phyloP scores from a whole-genome alignment of 352 stramenopile species.

The Peronospora belbahrii region DNA sequence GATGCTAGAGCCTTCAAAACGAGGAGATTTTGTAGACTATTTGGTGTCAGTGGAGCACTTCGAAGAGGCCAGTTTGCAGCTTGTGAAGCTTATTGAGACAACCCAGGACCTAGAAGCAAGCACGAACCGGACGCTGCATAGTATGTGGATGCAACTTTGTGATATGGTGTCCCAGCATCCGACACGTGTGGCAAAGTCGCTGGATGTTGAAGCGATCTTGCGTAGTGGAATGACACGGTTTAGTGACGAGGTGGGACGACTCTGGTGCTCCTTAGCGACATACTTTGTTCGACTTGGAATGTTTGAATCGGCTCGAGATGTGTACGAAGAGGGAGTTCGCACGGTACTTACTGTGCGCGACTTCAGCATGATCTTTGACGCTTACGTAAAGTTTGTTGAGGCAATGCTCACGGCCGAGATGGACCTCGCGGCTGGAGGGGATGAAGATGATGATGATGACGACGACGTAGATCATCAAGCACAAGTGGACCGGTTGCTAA shows the following conservation, averaged over 20 bases:
- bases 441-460: slow-evolving; percentile 54
- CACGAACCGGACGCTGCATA: slow-evolving; percentile 71
- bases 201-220: slow-evolving; percentile 95
- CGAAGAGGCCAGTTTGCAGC: slow-evolving; percentile 76
- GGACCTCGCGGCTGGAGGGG: slow-evolving; percentile 46
- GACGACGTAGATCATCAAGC: slow-evolving; percentile 55
- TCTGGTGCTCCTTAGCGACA: slow-evolving; percentile 97
- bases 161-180: slow-evolving; percentile 94
- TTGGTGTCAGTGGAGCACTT: slow-evolving; percentile 64
- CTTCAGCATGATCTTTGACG: slow-evolving; percentile 98
- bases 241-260: slow-evolving; percentile 93
- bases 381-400: slow-evolving; percentile 98
- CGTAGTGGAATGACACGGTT: slow-evolving; percentile 89
- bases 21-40: slow-evolving; percentile 76
- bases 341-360: slow-evolving; percentile 86
- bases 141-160: slow-evolving; percentile 97
- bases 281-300: slow-evolving; percentile 95
- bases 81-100: slow-evolving; percentile 65
- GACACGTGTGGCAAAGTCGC: slow-evolving; percentile 65
- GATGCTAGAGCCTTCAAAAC: slow-evolving; percentile 67
- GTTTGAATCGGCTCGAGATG: slow-evolving; percentile 94
- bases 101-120: slow-evolving; percentile 39
- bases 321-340: slow-evolving; percentile 91
- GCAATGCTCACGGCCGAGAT: slow-evolving; percentile 95
- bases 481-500: slow-evolving; percentile 68